These are phyloP conservation scores for Ceratocystiopsis brevicomis DNA, from an alignment of 2,329 filamentous ascomycete genomes.

Conservation along the genomic window DNA sequence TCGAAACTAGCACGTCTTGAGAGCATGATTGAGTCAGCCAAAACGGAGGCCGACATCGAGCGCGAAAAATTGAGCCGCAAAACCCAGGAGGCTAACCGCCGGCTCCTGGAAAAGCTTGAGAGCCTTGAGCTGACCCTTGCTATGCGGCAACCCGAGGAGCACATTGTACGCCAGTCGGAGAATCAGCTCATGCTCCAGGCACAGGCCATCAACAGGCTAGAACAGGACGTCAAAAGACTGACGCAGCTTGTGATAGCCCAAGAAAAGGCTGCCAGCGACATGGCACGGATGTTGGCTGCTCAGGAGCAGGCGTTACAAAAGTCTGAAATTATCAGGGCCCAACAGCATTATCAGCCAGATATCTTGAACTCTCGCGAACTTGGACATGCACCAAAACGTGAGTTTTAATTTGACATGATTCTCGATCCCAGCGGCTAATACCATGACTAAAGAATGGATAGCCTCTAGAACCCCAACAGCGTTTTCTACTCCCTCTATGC, in stretches of 20 bases:
- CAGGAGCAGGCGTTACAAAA: not conserved
- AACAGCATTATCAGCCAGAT: not conserved
- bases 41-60: slow-evolving; percentile 1
- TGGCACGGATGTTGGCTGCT: not conserved
- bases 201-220: slow-evolving; percentile 1
- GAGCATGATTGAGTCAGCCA: slow-evolving; percentile 1
- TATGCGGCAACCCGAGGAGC: too few species aligned
- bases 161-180: slow-evolving; percentile 1
- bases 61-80: not conserved
- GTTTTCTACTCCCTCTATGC: too few species aligned
- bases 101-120: slow-evolving; percentile 4
- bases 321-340: not conserved
- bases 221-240: not conserved
- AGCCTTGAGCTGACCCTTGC: slow-evolving; percentile 1
- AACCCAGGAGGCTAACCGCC: slow-evolving; percentile 1
- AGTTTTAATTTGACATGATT: too few species aligned
- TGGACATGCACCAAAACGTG: not conserved
- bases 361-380: not conserved
- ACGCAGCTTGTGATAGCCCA: not conserved
- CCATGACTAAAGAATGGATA: too few species aligned
- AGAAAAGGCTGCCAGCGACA: not conserved
- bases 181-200: not conserved
- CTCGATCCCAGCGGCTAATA: too few species aligned
- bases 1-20: slow-evolving; percentile 3
- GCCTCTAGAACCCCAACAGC: too few species aligned